These are phyloP conservation scores for Mycena polygramma DNA, from an alignment of 768 basidiomycete species.

Conservation along the genomic window DNA sequence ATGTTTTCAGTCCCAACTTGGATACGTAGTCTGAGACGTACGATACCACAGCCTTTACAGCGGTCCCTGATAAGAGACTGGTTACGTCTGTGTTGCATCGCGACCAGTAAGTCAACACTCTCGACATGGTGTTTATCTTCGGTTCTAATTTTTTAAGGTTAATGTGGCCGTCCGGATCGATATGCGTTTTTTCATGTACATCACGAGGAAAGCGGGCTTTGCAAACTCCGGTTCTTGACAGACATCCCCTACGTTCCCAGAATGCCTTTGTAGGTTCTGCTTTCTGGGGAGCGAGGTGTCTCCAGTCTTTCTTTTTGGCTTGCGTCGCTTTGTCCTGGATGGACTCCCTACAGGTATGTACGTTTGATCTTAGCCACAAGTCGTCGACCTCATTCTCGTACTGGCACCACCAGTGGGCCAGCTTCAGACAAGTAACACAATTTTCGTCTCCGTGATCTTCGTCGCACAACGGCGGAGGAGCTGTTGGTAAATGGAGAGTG, in stretches of 20 bases:
- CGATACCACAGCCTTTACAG: too few species aligned
- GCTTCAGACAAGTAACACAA: constrained; percentile 22
- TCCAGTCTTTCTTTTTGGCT: constrained; percentile 17
- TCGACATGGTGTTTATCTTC: too few species aligned
- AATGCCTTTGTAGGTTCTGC: constrained; percentile 4
- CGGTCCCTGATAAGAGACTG: too few species aligned
- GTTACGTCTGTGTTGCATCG: too few species aligned
- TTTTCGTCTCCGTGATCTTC: not conserved
- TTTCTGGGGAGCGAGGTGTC: constrained; percentile 4
- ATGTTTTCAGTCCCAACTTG: too few species aligned
- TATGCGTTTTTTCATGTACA: too few species aligned
- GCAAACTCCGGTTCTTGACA: constrained; percentile 34
- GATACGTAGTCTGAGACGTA: too few species aligned
- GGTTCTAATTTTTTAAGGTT: too few species aligned
- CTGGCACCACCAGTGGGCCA: constrained; percentile 30
- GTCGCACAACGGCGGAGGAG: constrained; percentile 30
- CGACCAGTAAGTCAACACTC: too few species aligned
- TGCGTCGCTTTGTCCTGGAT: not conserved
- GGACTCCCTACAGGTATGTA: constrained; percentile 36
- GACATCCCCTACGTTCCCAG: constrained; percentile 12
- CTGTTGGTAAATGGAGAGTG: too few species aligned
- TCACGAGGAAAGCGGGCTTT: constrained; percentile 41
- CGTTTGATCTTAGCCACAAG: constrained; percentile 36
- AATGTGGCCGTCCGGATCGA: too few species aligned
- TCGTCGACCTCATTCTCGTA: constrained; percentile 39